Evolutionary conservation across 2,329 filamentous ascomycete species (phyloP).

Genomic region (Aspergillus sclerotialis): DNA sequence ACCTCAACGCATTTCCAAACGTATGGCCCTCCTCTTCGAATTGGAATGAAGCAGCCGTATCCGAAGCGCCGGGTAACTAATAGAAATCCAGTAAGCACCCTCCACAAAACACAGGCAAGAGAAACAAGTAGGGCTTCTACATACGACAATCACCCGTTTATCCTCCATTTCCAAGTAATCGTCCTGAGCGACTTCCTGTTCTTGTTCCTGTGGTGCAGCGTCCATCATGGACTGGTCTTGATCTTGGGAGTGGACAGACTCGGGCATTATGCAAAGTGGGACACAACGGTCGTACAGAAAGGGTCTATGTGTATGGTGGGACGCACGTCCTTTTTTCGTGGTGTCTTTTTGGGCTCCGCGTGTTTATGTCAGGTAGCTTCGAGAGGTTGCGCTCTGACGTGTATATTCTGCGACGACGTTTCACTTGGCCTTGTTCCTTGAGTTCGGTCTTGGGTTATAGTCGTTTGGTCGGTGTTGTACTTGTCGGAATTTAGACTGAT

Average conservation of each 20-base stretch:
- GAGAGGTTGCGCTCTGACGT: no score
- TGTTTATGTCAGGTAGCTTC: no score
- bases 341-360: no score
- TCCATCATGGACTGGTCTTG: slow-evolving; percentile 38
- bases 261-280: slow-evolving; percentile 23
- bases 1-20: slow-evolving; percentile 85
- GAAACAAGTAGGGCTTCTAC: slow-evolving; percentile 5
- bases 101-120: slow-evolving; percentile 1
- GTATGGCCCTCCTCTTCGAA: slow-evolving; percentile 93
- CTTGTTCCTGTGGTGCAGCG: slow-evolving; percentile 24
- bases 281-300: slow-evolving; percentile 1
- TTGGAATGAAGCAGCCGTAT: slow-evolving; percentile 89
- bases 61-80: slow-evolving; percentile 74
- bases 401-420: no score
- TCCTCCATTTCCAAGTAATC: slow-evolving; percentile 27
- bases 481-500: no score
- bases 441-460: background rate
- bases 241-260: slow-evolving; percentile 33
- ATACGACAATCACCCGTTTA: slow-evolving; percentile 59
- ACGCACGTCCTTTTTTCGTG: background rate
- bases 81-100: slow-evolving; percentile 2
- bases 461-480: background rate
- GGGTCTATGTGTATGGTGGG: background rate
- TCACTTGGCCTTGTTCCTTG: background rate
- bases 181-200: slow-evolving; percentile 44